Percentiles rank a stretch among this genome's conserved stretches.
Conservation (phyloP, 805 yeast genomes). For the Cyberlindnera veronae region DNA sequence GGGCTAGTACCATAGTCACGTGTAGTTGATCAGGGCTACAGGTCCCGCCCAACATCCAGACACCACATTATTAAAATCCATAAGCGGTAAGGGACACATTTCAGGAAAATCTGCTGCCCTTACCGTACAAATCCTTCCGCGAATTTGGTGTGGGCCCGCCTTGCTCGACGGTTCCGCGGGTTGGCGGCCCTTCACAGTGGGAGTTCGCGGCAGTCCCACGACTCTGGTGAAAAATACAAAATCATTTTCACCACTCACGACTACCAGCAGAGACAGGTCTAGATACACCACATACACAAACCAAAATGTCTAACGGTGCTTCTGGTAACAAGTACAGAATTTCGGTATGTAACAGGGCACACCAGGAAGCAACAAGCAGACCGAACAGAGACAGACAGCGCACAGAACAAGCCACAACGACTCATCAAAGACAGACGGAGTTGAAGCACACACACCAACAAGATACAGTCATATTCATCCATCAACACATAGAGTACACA, state of each 20-base stretch:
- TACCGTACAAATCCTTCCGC: neutral
- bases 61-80: too few species aligned
- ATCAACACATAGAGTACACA: too few species aligned
- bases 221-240: constrained; percentile 21
- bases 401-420: too few species aligned
- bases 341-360: constrained; percentile 69
- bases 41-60: too few species aligned
- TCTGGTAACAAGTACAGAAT: constrained; percentile 99
- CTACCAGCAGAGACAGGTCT: constrained; percentile 1
- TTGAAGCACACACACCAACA: neutral
- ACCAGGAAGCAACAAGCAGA: constrained; percentile 2
- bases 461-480: neutral
- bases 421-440: too few species aligned
- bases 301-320: constrained; percentile 87
- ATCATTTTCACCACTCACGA: constrained; percentile 17
- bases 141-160: constrained; percentile 4
- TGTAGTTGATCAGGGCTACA: too few species aligned
- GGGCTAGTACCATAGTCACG: too few species aligned
- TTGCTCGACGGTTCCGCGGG: neutral
- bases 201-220: constrained; percentile 19
- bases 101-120: too few species aligned
- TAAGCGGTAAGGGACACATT: too few species aligned
- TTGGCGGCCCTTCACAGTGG: constrained; percentile 1
- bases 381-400: neutral
- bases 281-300: constrained; percentile 15